phyloP scores from a whole-genome alignment of 768 basidiomycete species.

The Russula brevipes region DNA sequence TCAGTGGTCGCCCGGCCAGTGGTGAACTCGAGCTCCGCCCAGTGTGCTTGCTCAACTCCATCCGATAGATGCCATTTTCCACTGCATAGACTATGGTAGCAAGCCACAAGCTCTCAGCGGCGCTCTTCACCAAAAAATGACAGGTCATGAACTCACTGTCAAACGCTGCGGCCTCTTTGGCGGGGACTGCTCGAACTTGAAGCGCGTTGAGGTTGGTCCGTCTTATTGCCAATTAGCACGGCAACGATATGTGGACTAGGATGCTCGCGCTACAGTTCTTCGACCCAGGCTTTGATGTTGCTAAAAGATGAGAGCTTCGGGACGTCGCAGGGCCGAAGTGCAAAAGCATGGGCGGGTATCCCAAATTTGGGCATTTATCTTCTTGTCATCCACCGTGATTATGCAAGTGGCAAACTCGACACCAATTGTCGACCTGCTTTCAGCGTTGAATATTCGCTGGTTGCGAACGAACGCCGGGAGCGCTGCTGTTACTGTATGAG shows the following conservation, averaged over 20 bases:
- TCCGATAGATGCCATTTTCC: slow-evolving; percentile 90
- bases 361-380: slow-evolving; percentile 99
- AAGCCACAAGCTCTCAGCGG: background rate
- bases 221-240: slow-evolving; percentile 97
- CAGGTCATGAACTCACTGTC: slow-evolving; percentile 50
- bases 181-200: slow-evolving; percentile 90
- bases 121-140: background rate
- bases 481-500: slow-evolving; percentile 46
- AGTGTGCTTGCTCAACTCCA: slow-evolving; percentile 91
- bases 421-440: slow-evolving; percentile 98
- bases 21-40: slow-evolving; percentile 51
- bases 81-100: slow-evolving; percentile 34
- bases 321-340: slow-evolving; percentile 48
- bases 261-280: slow-evolving; percentile 93
- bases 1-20: background rate
- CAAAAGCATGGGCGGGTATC: slow-evolving; percentile 62
- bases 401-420: slow-evolving; percentile 98
- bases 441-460: slow-evolving; percentile 98
- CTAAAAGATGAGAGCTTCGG: slow-evolving; percentile 90
- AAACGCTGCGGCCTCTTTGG: slow-evolving; percentile 93
- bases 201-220: slow-evolving; percentile 97
- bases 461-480: slow-evolving; percentile 99
- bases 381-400: slow-evolving; percentile 93
- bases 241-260: slow-evolving; percentile 90
- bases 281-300: slow-evolving; percentile 92